A percentile compares a stretch with the other conserved stretches of the same genome.
These are phyloP conservation scores for Russula ochroleuca DNA, from an alignment of 768 basidiomycete genomes.

Conservation along the genomic window DNA sequence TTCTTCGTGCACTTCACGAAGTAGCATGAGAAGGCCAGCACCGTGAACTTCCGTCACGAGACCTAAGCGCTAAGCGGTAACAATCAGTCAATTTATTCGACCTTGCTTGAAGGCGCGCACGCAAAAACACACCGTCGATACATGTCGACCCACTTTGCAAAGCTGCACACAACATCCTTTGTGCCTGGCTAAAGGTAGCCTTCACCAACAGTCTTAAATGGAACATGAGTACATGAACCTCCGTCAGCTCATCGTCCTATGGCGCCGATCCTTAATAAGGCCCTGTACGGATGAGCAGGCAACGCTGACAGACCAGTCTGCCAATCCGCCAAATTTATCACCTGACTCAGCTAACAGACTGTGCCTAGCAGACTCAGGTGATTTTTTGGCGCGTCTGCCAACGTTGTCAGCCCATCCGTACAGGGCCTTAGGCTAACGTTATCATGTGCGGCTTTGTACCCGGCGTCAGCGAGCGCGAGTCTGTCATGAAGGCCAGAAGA, in stretches of 20 bases:
- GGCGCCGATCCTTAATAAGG: constrained; percentile 62
- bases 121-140: constrained; percentile 59
- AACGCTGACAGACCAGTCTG: no score
- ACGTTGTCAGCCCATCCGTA: no score
- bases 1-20: no score
- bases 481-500: not conserved
- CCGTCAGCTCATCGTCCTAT: constrained; percentile 55
- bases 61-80: no score
- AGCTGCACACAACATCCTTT: constrained; percentile 54
- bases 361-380: no score
- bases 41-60: no score
- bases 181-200: constrained; percentile 73
- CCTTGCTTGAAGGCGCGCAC: not conserved
- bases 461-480: not conserved
- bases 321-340: no score
- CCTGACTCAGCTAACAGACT: no score
- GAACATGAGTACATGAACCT: constrained; percentile 58
- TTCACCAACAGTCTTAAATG: constrained; percentile 43
- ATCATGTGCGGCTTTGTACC: constrained; percentile 46
- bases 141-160: constrained; percentile 60
- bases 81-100: not conserved
- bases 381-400: no score
- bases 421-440: no score
- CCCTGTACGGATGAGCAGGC: no score
- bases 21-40: no score